phyloP scores from a whole-genome alignment of 2,329 filamentous ascomycete species.

The Teratosphaeria zuluensis region DNA sequence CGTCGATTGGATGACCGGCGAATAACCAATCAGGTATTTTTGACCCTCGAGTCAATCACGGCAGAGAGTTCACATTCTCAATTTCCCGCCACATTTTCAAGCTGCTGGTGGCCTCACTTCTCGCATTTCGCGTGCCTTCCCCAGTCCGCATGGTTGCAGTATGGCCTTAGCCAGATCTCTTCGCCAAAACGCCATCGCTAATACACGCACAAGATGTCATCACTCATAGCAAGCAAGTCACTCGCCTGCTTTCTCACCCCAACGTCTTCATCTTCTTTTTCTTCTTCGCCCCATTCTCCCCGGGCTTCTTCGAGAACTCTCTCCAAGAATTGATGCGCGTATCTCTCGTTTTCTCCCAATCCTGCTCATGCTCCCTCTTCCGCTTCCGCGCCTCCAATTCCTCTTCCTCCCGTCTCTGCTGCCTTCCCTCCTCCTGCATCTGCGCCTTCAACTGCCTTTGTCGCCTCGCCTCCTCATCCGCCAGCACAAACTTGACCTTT shows the following conservation, averaged over 20 bases:
- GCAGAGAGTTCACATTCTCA: too few relatives aligned
- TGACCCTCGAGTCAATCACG: too few relatives aligned
- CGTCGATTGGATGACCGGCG: too few relatives aligned
- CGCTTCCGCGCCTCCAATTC: slow-evolving; percentile 57
- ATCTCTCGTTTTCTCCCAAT: slow-evolving; percentile 90
- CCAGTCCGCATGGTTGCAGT: too few relatives aligned
- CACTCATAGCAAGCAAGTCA: neutral
- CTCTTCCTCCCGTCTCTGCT: slow-evolving; percentile 76
- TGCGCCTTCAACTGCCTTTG: slow-evolving; percentile 81
- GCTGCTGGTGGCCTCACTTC: too few relatives aligned
- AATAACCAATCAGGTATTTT: too few relatives aligned
- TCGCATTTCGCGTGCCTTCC: too few relatives aligned
- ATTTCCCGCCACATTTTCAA: too few relatives aligned
- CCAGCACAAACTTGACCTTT: slow-evolving; percentile 79
- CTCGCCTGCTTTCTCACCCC: slow-evolving; percentile 28
- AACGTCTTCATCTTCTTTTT: slow-evolving; percentile 46
- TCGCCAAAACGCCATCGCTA: neutral
- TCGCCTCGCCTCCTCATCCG: slow-evolving; percentile 83
- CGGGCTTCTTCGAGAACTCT: slow-evolving; percentile 51
- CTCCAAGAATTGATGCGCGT: slow-evolving; percentile 90
- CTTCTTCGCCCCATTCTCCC: slow-evolving; percentile 28
- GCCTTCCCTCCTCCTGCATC: slow-evolving; percentile 91
- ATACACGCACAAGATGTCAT: neutral
- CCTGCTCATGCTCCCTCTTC: slow-evolving; percentile 77
- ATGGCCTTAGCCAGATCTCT: too few relatives aligned